These are phyloP conservation scores for Boletus pseudopeckii DNA, from an alignment of 768 basidiomycete genomes.

Conservation along the genomic window DNA sequence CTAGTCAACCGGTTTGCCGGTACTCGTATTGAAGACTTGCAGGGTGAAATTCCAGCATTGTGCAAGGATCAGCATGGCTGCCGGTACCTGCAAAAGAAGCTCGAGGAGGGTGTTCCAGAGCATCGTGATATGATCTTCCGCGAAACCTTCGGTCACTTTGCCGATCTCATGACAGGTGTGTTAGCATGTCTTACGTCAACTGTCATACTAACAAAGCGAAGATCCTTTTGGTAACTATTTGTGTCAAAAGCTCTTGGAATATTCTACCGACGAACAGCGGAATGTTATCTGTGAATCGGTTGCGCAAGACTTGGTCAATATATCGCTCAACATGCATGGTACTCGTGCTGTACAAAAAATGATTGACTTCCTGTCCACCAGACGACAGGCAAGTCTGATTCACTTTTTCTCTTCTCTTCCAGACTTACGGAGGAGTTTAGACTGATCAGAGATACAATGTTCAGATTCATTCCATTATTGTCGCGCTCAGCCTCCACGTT, in stretches of 20 bases:
- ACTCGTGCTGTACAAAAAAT: conserved; percentile 99
- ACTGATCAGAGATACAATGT: conserved; percentile 78
- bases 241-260: conserved; percentile 96
- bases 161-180: conserved; percentile 94
- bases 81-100: conserved; percentile 96
- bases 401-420: conserved; percentile 37
- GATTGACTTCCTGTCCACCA: conserved; percentile 97
- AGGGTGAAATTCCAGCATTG: conserved; percentile 88
- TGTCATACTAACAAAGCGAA: conserved; percentile 25
- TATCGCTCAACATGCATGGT: conserved; percentile 99
- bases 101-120: conserved; percentile 92
- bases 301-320: conserved; percentile 94
- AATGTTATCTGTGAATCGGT: conserved; percentile 97
- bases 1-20: conserved; percentile 96
- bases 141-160: conserved; percentile 96
- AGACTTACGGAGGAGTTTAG: conserved; percentile 58
- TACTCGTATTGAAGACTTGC: conserved; percentile 90
- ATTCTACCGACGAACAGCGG: conserved; percentile 95
- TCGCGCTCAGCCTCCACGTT: conserved; percentile 95
- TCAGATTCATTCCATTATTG: conserved; percentile 96
- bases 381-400: conserved; percentile 73
- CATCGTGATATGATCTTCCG: conserved; percentile 99
- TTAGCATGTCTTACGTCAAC: background rate
- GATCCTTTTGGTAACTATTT: conserved; percentile 99
- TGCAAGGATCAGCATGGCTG: conserved; percentile 99